Conservation (phyloP, 2,329 filamentous ascomycete species). For the Aschersonia sp. region DNA sequence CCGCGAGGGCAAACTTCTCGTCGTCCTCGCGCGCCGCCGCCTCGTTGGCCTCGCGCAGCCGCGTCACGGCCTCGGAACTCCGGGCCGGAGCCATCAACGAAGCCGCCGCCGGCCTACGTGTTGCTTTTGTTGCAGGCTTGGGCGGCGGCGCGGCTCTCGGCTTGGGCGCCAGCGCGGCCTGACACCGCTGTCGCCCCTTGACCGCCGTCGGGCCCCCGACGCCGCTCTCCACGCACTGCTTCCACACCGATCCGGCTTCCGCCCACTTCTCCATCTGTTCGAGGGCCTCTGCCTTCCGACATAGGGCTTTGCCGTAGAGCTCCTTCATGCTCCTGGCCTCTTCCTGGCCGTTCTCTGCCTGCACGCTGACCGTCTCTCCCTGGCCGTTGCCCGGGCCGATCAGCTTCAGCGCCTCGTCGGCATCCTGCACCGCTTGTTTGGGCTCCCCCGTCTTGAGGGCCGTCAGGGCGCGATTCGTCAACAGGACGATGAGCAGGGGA, state of each 20-base stretch:
- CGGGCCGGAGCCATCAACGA: conserved; percentile 27
- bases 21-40: conserved; percentile 78
- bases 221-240: conserved; percentile 65
- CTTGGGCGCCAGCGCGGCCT: conserved; percentile 59
- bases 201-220: conserved; percentile 75
- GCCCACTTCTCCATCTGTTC: conserved; percentile 92
- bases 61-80: conserved; percentile 63
- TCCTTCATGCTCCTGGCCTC: conserved; percentile 77
- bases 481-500: conserved; percentile 73
- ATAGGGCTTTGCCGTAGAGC: conserved; percentile 84
- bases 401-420: conserved; percentile 62
- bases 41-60: conserved; percentile 69
- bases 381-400: conserved; percentile 72
- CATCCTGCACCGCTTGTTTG: conserved; percentile 72
- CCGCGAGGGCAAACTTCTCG: conserved; percentile 79
- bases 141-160: conserved; percentile 32
- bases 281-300: conserved; percentile 86
- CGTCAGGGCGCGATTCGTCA: conserved; percentile 83
- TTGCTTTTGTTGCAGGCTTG: conserved; percentile 27
- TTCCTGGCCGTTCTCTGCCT: conserved; percentile 37
- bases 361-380: conserved; percentile 62
- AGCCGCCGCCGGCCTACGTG: conserved; percentile 23
- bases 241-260: conserved; percentile 72
- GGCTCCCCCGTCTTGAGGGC: conserved; percentile 84
- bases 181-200: conserved; percentile 76